Percentiles rank a stretch among this genome's conserved stretches.
Evolutionary conservation across 1,139 yeast species (phyloP).

Genomic region (Nematodospora anomalae): DNA sequence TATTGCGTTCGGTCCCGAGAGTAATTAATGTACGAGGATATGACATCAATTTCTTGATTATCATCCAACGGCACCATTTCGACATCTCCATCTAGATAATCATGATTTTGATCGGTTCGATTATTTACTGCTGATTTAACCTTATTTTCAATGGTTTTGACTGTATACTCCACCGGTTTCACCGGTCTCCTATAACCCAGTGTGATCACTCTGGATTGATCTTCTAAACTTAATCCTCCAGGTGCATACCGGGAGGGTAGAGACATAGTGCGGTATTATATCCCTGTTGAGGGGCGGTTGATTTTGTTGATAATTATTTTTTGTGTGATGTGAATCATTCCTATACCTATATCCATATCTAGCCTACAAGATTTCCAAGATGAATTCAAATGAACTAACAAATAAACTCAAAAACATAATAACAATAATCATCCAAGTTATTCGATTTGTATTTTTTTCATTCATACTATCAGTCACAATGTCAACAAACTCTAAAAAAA

Average conservation of each 20-base stretch:
- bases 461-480: conserved; percentile 93
- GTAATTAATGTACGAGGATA: conserved; percentile 36
- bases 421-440: conserved; percentile 86
- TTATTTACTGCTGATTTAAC: conserved; percentile 29
- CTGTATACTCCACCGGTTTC: conserved; percentile 26
- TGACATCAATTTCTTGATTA: conserved; percentile 43
- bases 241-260: conserved; percentile 51
- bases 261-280: conserved; percentile 13
- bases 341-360: not conserved
- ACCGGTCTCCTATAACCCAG: conserved; percentile 23
- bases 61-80: conserved; percentile 55
- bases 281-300: conserved; percentile 1
- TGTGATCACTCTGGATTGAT: conserved; percentile 33
- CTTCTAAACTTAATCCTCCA: conserved; percentile 34
- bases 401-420: conserved; percentile 77
- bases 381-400: conserved; percentile 54
- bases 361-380: conserved; percentile 33
- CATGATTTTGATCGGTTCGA: conserved; percentile 10
- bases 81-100: conserved; percentile 36
- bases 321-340: not conserved
- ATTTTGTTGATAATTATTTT: conserved; percentile 2
- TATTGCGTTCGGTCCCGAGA: conserved; percentile 11
- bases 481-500: conserved; percentile 89
- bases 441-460: conserved; percentile 85
- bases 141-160: conserved; percentile 33